Base-by-base conservation (phyloP, 1,284 basidiomycete genomes). In the Cystobasidiaceae sp. region DNA sequence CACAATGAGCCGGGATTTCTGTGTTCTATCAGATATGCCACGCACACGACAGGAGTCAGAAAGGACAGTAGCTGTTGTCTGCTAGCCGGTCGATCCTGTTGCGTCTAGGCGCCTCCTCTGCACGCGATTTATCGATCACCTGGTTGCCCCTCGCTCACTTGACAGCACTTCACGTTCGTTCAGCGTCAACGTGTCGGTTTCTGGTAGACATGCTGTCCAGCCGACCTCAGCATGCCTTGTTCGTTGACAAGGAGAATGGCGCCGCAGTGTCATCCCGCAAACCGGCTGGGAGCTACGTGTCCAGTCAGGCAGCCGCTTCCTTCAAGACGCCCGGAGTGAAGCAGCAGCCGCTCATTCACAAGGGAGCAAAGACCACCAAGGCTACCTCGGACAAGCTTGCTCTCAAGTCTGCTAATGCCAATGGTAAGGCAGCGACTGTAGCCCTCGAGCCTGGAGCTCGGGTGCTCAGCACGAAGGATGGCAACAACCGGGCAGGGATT, bases 221-320 rank as follows among this genome's bases (percentile, higher is more conserved):
- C 11, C 33, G 61, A 9, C 25, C 43, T 6, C 61, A 56, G 7
- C 21, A 32, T n/a, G 34, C 23, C 4, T 32, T 64, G 23, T 64
- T 45, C 34, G 30, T 27, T 5, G 61, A 64, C 61, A 64, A 64
- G 44, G 61, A 64, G 61, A 64, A 64, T 45, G 33, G 19, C 6
- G 21, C 27, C 13, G 21, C 25, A 11, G 30, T 30, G n/a, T 25
- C 61, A 5, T 30, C 61, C 1, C 28, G 28, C 7, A 64, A 51
- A 32, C 32, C 50, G 37, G 50, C 37, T 13, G 19, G 15, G 11
- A 55, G 11, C 4, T 39, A 23, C 3, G 19, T 23, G n/a, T 55
- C 27, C 13, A 7, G 13, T 19, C 39, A 32, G 50, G 49, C n/a
- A 39, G 21, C 50, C 49, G 48, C 44, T 19, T 37, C 4, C 23